phyloP scores from a whole-genome alignment of 2,329 filamentous ascomycete species.

The Pezicula rhizophila region DNA sequence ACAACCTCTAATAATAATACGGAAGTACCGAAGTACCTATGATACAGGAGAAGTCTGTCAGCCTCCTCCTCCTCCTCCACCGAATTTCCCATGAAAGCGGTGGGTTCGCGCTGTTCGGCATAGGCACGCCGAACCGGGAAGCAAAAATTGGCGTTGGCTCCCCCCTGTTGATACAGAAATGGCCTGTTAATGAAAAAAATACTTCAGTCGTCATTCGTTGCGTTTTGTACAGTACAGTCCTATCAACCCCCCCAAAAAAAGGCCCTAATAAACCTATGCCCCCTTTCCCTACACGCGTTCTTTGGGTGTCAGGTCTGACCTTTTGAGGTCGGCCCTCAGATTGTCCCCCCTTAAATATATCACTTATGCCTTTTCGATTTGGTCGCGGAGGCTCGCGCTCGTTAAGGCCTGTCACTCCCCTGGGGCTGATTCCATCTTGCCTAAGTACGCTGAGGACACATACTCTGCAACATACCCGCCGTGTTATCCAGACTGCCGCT shows the following conservation, averaged over 20 bases:
- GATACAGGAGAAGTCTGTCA: background rate
- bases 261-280: constrained; percentile 5
- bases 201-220: constrained; percentile 1
- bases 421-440: constrained; percentile 17
- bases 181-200: background rate
- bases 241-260: no score
- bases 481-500: constrained; percentile 24
- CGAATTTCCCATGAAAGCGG: background rate
- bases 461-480: constrained; percentile 22
- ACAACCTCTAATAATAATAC: no score
- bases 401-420: constrained; percentile 22
- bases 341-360: constrained; percentile 1
- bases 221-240: background rate
- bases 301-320: constrained; percentile 14
- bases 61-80: background rate
- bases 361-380: constrained; percentile 22
- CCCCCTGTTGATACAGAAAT: background rate
- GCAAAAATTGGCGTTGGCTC: background rate
- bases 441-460: constrained; percentile 23
- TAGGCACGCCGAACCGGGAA: background rate
- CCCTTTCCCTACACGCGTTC: constrained; percentile 13
- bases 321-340: constrained; percentile 10
- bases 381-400: constrained; percentile 18
- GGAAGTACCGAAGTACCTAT: no score
- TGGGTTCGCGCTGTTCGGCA: background rate